Conservation (phyloP, 2,329 filamentous ascomycete species). For the Dothistroma pini region DNA sequence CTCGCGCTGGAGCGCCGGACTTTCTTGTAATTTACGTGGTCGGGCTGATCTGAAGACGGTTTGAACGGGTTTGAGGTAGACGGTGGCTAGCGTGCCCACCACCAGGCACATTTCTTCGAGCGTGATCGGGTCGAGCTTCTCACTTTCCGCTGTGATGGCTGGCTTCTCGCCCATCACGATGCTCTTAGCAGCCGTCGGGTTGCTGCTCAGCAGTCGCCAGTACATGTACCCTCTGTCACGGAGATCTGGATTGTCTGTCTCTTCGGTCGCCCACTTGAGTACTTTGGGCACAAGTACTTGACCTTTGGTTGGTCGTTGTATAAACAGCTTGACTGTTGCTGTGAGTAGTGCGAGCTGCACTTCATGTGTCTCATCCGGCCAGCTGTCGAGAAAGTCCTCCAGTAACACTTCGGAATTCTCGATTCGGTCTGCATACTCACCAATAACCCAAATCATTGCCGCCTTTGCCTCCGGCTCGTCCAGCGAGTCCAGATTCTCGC, state of each 20-base stretch:
- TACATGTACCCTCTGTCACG: conserved; percentile 99
- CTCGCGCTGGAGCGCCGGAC: conserved; percentile 78
- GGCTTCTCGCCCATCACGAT: conserved; percentile 98
- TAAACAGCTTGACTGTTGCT: conserved; percentile 96
- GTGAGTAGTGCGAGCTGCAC: conserved; percentile 93
- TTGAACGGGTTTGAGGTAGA: conserved; percentile 96
- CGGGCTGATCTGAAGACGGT: conserved; percentile 91
- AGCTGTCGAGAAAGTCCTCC: conserved; percentile 92
- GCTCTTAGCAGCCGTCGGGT: conserved; percentile 78
- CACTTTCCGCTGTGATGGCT: conserved; percentile 90
- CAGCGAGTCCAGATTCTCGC: conserved; percentile 91
- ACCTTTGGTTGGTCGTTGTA: conserved; percentile 91
- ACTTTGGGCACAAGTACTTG: conserved; percentile 92
- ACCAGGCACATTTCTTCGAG: conserved; percentile 97
- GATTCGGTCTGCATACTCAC: conserved; percentile 94
- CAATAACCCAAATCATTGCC: conserved; percentile 99
- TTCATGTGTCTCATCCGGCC: conserved; percentile 90
- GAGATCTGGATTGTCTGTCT: conserved; percentile 97
- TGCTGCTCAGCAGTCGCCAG: conserved; percentile 91
- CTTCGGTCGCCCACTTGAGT: conserved; percentile 96
- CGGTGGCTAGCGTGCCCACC: conserved; percentile 91
- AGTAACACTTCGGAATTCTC: conserved; percentile 93
- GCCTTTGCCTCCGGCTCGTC: conserved; percentile 98
- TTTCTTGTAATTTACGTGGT: conserved; percentile 72
- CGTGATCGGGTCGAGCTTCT: conserved; percentile 85